Evolutionary conservation across 1,139 yeast species (phyloP), one percentile per base, ranked within the genome.

Genomic region (Geotrichum restrictum): DNA sequence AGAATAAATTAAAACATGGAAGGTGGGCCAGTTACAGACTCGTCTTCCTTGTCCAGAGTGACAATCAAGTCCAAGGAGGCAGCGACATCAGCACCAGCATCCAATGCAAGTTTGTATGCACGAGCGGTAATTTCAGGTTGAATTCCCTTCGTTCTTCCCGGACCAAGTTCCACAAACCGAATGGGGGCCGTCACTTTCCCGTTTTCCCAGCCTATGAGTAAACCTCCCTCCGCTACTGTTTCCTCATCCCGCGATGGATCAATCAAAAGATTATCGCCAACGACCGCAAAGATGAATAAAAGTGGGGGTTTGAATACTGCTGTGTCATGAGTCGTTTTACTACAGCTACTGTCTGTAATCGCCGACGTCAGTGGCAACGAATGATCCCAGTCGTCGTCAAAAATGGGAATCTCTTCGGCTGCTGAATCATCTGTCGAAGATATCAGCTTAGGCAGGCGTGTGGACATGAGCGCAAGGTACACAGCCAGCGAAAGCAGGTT

Each of bases 231-330:
- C 56, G 91, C 77, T 1, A 89, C 95, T 57, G 83, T 87, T 64
- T 87, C 91, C 68, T 91, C 98, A 57, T 84, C 88, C 19, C 79
- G 71, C 0, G 94, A 83, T 0, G 98, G 97, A 64, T 91, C 98
- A 16, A 82, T 68, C 43, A 89, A 75, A 3, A 85, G 76, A 58
- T 80, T 83, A 13, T 76, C 67, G 0, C 93, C 95, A 1, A 88
- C 79, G 2, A 85, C 75, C 0, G 96, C 95, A 40, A 87, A 69
- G 0, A 91, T 79, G 58, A 91, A 80, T 44, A 87, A 73, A 22
- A 91, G 70, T 0, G 97, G 96, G 1, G 95, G 94, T 48, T 76
- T 75, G 38, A 41, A 69, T 19, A 37, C 40, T 4, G 45, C 4
- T 64, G 63, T 33, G 40, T 64, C 62, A n/a, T n/a, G n/a, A n/a